Base-by-base conservation (phyloP, 2,329 filamentous ascomycete species). In the Trichophyton benhamiae region DNA sequence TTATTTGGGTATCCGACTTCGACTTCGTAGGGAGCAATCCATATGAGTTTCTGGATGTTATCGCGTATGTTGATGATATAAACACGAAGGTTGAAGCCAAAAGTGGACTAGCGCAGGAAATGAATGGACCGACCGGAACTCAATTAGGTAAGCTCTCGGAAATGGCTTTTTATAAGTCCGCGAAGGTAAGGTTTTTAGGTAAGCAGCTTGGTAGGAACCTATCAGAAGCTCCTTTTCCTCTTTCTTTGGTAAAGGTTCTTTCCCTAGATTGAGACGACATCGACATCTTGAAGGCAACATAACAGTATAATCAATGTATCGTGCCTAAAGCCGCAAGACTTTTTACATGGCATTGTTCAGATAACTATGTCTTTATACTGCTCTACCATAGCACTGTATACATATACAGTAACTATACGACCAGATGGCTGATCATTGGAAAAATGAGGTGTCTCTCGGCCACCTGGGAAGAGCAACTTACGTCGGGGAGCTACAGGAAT, bases 341-440 rank as follows among this genome's bases (percentile, higher is more conserved):
- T 8, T 36, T 17, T 17, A n/a, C 9, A 27, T 55, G 27, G 33
- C 27, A 17, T 17, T 11, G 15, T 6, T 11, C 11, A 55, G 52
- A 55, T 6, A 20, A 20, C 20, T 20, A 55, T 55, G 52, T 8
- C 52, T 55, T 20, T 33, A 36, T 55, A 55, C 33, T 55, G 52
- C n/a, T n/a, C 15, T n/a, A 36, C 3, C 6, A 55, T 33, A 8
- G 15, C 52, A n/a, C 30, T 55, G 27, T 33, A 36, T 36, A 55
- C 30, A 38, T 17, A 4, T 52, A 52, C 20, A 3, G 52, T 25
- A 15, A 55, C 52, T 33, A n/a, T 68, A 69, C 75, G 75, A 72
- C 79, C 81, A 68, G 75, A 85, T 85, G 82, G 80, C 79, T 84
- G 79, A 84, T 66, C 70, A 71, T 65, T 68, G 71, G 49, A 68